Percentiles rank a stretch among this genome's conserved stretches.
Conservation (phyloP, 2,329 filamentous ascomycete species). For the Clonostachys chloroleuca region DNA sequence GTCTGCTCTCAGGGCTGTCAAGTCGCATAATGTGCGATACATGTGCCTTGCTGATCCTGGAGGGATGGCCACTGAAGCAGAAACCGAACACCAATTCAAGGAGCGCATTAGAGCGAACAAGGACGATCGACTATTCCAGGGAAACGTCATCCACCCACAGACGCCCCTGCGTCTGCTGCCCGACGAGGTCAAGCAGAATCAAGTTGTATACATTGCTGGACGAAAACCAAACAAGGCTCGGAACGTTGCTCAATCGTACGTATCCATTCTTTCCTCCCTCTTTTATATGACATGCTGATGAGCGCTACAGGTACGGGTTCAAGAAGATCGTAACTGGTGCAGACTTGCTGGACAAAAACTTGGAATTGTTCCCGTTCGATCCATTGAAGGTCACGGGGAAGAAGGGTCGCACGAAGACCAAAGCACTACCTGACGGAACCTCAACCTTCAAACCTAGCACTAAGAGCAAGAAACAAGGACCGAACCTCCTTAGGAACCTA, state of each 20-base stretch:
- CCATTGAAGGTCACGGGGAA: neutral
- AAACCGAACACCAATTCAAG: too few species aligned
- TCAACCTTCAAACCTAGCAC: too few species aligned
- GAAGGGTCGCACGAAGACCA: neutral
- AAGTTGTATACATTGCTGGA: slow-evolving; percentile 69
- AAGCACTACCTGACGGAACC: too few species aligned
- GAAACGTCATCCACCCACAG: slow-evolving; percentile 69
- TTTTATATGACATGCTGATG: slow-evolving; percentile 1
- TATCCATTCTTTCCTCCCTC: slow-evolving; percentile 8
- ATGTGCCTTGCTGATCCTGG: too few species aligned
- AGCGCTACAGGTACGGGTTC: slow-evolving; percentile 57
- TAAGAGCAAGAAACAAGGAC: too few species aligned
- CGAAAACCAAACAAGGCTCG: slow-evolving; percentile 65
- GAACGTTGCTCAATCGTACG: slow-evolving; percentile 63
- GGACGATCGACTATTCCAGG: slow-evolving; percentile 23
- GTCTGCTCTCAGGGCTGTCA: too few species aligned
- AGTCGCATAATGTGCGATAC: too few species aligned
- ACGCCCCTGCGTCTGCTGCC: slow-evolving; percentile 71
- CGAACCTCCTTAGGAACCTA: slow-evolving; percentile 24
- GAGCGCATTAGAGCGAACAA: slow-evolving; percentile 5
- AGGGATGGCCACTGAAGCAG: too few species aligned
- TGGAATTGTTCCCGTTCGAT: slow-evolving; percentile 80
- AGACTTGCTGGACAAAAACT: slow-evolving; percentile 73
- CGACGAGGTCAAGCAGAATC: slow-evolving; percentile 24
- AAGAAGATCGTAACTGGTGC: slow-evolving; percentile 78